Percentiles rank a stretch among this genome's conserved stretches.
Conservation (phyloP, 768 basidiomycete genomes). For the Xerocomellus chrysenteron region DNA sequence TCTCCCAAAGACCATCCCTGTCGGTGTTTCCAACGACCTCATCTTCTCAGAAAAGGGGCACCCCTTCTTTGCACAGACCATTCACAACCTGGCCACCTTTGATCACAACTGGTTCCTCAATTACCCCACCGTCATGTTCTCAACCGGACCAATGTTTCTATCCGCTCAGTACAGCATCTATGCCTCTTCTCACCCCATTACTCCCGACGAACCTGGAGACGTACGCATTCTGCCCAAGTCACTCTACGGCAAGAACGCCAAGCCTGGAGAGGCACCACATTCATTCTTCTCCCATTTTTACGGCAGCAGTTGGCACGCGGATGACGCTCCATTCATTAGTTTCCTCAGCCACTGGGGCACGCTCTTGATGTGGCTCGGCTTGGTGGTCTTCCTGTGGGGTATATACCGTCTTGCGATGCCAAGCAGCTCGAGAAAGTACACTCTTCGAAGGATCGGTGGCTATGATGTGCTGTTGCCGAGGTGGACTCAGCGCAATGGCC, state of each 20-base stretch:
- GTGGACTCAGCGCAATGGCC: conserved; percentile 64
- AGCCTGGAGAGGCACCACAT: conserved; percentile 76
- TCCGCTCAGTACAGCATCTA: conserved; percentile 93
- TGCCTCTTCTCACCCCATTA: conserved; percentile 61
- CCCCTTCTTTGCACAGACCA: conserved; percentile 89
- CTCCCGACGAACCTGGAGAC: conserved; percentile 54
- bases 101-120: conserved; percentile 94
- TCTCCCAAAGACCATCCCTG: conserved; percentile 92
- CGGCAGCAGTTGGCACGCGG: conserved; percentile 97
- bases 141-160: conserved; percentile 98
- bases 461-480: conserved; percentile 82
- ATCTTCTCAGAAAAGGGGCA: conserved; percentile 86
- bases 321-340: conserved; percentile 95
- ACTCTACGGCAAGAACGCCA: conserved; percentile 96
- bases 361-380: conserved; percentile 79
- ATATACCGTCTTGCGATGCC: conserved; percentile 55
- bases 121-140: conserved; percentile 99
- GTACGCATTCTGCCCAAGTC: conserved; percentile 93
- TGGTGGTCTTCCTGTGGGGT: conserved; percentile 70
- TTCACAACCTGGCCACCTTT: conserved; percentile 87
- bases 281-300: conserved; percentile 98
- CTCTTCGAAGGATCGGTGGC: conserved; percentile 60
- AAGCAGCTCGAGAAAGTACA: conserved; percentile 58
- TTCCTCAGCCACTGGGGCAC: conserved; percentile 92
- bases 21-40: conserved; percentile 96